Percentiles rank a stretch among this genome's conserved stretches.
These are phyloP conservation scores for Tetrahymena elliotti DNA, from an alignment of 73 alveolate genomes.

Conservation along the genomic window DNA sequence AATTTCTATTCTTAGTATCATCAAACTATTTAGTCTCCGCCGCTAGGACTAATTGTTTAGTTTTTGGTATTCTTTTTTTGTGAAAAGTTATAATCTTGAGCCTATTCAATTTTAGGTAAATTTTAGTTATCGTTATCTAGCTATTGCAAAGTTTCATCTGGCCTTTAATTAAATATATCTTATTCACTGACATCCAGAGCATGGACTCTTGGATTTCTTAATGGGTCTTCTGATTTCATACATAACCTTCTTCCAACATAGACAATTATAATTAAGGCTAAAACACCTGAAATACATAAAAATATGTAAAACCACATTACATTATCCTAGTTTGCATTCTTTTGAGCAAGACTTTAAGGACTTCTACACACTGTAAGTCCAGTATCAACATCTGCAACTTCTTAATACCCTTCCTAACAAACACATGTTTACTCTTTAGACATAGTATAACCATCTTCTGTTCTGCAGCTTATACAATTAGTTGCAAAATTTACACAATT, in stretches of 20 bases:
- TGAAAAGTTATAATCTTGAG: neutral
- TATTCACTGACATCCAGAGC: neutral
- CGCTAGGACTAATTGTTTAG: neutral
- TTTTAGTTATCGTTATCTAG: neutral
- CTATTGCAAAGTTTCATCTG: neutral
- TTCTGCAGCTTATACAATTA: neutral
- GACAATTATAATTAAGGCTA: neutral
- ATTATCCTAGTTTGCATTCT: neutral
- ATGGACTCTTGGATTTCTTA: neutral
- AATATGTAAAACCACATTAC: neutral
- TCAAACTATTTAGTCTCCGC: neutral
- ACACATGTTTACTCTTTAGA: neutral
- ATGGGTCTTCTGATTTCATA: neutral
- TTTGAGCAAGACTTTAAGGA: neutral
- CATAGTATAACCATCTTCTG: neutral
- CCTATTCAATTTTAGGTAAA: neutral
- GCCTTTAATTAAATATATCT: neutral
- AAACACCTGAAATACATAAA: neutral
- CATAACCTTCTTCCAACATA: neutral
- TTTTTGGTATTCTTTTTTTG: neutral
- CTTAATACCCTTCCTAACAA: neutral
- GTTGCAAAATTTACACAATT: neutral
- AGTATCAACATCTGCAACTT: neutral
- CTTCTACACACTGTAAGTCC: neutral
- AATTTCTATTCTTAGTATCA: too few species aligned